These are phyloP conservation scores for Ocimum tenuiflorum DNA, from an alignment of 257 asterid species.

Conservation along the genomic window DNA sequence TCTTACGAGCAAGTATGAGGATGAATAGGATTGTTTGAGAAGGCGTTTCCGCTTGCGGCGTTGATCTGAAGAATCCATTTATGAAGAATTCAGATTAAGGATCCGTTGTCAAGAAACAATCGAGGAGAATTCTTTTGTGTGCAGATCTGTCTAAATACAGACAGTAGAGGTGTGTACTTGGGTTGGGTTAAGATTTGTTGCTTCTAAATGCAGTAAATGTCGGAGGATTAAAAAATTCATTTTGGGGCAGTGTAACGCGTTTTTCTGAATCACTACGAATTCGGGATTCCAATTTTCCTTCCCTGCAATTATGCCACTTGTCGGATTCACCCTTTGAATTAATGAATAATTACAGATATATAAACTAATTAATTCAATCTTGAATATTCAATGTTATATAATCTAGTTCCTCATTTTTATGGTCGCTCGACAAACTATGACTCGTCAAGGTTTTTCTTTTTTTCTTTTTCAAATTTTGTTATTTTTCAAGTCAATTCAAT, in stretches of 20 bases:
- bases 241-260: conserved; percentile 16
- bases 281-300: not conserved
- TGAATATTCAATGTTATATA: too few species aligned
- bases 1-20: conserved; percentile 42
- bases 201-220: conserved; percentile 32
- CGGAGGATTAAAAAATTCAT: conserved; percentile 19
- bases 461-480: too few species aligned
- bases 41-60: conserved; percentile 69
- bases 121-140: not conserved
- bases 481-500: too few species aligned
- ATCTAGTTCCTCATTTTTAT: too few species aligned
- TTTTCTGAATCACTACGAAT: conserved; percentile 6
- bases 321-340: not conserved
- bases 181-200: conserved; percentile 7
- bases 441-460: too few species aligned
- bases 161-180: conserved; percentile 30
- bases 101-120: not conserved
- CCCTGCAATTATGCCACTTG: not conserved
- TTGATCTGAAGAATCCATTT: conserved; percentile 72
- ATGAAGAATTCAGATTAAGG: not conserved
- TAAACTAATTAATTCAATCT: too few species aligned
- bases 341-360: too few species aligned
- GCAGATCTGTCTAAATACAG: conserved; percentile 34
- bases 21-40: conserved; percentile 32
- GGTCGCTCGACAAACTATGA: too few species aligned